These are phyloP conservation scores for Dissophora globulifera DNA, from an alignment of 192 early-diverging fungal species.

Conservation along the genomic window DNA sequence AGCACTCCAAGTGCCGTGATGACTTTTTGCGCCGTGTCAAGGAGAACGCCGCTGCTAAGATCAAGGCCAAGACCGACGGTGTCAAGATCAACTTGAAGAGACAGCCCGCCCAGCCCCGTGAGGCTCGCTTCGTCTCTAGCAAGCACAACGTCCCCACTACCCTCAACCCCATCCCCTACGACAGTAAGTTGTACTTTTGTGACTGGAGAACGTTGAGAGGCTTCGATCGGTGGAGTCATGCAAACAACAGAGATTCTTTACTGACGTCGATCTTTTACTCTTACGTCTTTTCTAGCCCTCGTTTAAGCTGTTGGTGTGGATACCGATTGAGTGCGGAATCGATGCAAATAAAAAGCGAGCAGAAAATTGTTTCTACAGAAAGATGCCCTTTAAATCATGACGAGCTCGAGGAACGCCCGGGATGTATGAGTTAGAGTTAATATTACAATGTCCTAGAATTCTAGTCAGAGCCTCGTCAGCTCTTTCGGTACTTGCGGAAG, in stretches of 20 bases:
- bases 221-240: too few species aligned
- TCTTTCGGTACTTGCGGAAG: too few species aligned
- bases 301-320: slow-evolving; percentile 13
- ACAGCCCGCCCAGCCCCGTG: slow-evolving; percentile 87
- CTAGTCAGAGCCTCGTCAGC: too few species aligned
- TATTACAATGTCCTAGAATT: too few species aligned
- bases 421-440: too few species aligned
- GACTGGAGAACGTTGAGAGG: not conserved
- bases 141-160: slow-evolving; percentile 91
- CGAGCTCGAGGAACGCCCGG: too few species aligned
- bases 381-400: not conserved
- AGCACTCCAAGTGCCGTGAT: slow-evolving; percentile 99
- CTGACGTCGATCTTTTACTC: not conserved
- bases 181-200: slow-evolving; percentile 57
- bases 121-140: slow-evolving; percentile 88
- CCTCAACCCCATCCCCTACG: slow-evolving; percentile 96
- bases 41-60: slow-evolving; percentile 87
- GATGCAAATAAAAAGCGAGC: slow-evolving; percentile 42
- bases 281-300: slow-evolving; percentile 8
- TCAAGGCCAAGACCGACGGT: slow-evolving; percentile 85
- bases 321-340: slow-evolving; percentile 25
- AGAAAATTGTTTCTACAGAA: slow-evolving; percentile 41
- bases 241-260: too few species aligned
- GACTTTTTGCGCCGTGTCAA: slow-evolving; percentile 98
- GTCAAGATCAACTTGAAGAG: slow-evolving; percentile 88